phyloP scores from a whole-genome alignment of 441 rosid genomes.

The Breynia disticha region DNA sequence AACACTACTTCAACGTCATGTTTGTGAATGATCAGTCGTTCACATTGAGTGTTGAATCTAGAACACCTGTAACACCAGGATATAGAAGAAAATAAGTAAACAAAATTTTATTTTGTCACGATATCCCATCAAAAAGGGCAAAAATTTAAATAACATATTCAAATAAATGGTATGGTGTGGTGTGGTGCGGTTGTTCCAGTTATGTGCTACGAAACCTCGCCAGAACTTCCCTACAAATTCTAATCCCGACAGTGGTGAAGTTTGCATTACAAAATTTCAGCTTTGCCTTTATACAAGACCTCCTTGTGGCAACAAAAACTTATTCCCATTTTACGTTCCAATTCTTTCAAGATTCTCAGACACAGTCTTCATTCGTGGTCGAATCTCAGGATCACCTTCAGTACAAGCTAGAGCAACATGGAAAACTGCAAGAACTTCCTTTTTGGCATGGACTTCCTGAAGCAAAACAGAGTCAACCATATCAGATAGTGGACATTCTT shows the following conservation, averaged over 20 bases:
- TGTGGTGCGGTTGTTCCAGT: not conserved
- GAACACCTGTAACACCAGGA: not conserved
- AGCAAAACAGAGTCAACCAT: constrained; percentile 78
- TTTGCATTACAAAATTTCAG: too few species aligned
- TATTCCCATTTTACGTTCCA: constrained; percentile 20
- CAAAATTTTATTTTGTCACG: constrained; percentile 7
- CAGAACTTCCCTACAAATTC: not conserved
- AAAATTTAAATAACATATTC: constrained; percentile 20
- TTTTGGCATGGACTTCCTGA: constrained; percentile 88
- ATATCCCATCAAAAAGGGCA: constrained; percentile 13
- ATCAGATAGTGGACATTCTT: constrained; percentile 69
- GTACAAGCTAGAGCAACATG: constrained; percentile 84
- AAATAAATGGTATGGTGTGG: not conserved
- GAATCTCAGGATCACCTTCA: constrained; percentile 73
- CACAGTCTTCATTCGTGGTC: constrained; percentile 87
- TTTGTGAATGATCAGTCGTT: too few species aligned
- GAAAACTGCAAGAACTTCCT: constrained; percentile 72
- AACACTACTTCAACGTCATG: too few species aligned
- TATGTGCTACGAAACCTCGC: constrained; percentile 10
- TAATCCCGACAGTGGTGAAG: not conserved
- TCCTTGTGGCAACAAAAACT: not conserved
- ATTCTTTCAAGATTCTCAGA: constrained; percentile 82
- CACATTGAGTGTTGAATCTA: not conserved
- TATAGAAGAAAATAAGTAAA: not conserved
- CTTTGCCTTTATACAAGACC: too few species aligned